Evolutionary conservation across 805 yeast genomes (phyloP), one percentile per base, ranked within the genome.

Genomic region (Saturnispora mendoncae): DNA sequence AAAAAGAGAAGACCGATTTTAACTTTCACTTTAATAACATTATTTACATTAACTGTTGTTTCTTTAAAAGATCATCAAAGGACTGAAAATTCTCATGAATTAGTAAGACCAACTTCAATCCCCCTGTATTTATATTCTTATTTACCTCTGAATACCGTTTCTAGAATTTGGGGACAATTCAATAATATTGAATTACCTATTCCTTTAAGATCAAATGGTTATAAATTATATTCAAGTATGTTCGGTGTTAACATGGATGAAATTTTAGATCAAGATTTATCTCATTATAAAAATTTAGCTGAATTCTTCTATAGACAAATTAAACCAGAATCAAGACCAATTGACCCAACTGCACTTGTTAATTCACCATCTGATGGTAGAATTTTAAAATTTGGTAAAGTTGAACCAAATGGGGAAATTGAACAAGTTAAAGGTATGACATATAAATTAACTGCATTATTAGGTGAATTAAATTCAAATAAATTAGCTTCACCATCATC

Each of bases 341-440:
- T 92, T 20, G 78, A 73, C 41, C 64, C 67, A n/a, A 70, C 71
- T 14, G 66, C 78, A 2, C 74, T 78, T 41, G 62, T 92, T 38
- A 92, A 80, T 7, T 80, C 92, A 27, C 99, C 99, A 3, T 78
- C 95, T 44, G 99, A 92, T 62, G 99, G 99, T 18, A 80, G 74
- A 49, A 81, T 92, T 14, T 66, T 92, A 45, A 88, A 85, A 52
- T 73, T 85, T 45, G 99, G 99, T 19, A 76, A 84, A 30, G 67
- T 69, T 39, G 49, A 51, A 20, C 77, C 76, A 40, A 72, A 81
- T 51, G 95, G 95, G 26, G 84, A 83, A 50, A 86, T 92, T 46
- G 97, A 92, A 60, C 97, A 90, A 61, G 97, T 92, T 31, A 92
- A 92, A 64, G 98, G 98, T 6, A 76, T 92, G 76, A 85, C 94